Evolutionary conservation across 1,284 basidiomycete genomes (phyloP).

Genomic region (Boletus semigastroideus): DNA sequence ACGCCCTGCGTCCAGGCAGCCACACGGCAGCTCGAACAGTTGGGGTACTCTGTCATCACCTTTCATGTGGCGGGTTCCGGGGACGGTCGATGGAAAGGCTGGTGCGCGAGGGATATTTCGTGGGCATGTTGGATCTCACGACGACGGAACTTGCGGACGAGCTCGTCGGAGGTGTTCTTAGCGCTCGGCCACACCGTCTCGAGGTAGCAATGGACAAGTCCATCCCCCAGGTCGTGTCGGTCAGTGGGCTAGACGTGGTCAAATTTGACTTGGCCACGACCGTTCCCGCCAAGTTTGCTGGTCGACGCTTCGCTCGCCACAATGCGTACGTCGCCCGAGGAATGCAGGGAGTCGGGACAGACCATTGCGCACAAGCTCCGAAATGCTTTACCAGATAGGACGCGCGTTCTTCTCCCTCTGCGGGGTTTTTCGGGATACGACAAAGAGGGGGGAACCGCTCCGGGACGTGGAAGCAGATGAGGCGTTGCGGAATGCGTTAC

Average conservation of each 20-base stretch:
- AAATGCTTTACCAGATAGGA: slow-evolving; percentile 14
- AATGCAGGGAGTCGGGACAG: slow-evolving; percentile 22
- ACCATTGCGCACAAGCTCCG: slow-evolving; percentile 24
- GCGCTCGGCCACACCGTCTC: slow-evolving; percentile 26
- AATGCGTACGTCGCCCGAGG: slow-evolving; percentile 30
- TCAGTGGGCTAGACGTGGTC: slow-evolving; percentile 33
- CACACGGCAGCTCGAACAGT: slow-evolving; percentile 19
- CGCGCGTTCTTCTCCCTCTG: slow-evolving; percentile 26
- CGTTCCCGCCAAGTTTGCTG: slow-evolving; percentile 17
- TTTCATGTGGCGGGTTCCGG: slow-evolving; percentile 32
- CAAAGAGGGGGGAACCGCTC: slow-evolving; percentile 21
- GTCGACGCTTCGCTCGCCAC: slow-evolving; percentile 19
- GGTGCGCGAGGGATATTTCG: slow-evolving; percentile 23
- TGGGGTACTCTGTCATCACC: slow-evolving; percentile 27
- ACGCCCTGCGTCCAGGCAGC: slow-evolving; percentile 28
- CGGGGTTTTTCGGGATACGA: slow-evolving; percentile 27
- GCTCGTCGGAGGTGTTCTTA: slow-evolving; percentile 29
- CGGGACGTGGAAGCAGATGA: slow-evolving; percentile 25
- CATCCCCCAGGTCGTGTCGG: slow-evolving; percentile 25
- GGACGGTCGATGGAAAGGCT: slow-evolving; percentile 31
- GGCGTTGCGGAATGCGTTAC: slow-evolving; percentile 19
- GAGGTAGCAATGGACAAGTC: slow-evolving; percentile 20
- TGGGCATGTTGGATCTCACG: slow-evolving; percentile 29
- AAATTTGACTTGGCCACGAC: slow-evolving; percentile 30
- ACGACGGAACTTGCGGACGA: slow-evolving; percentile 33